Evolutionary conservation across 495 filamentous ascomycete genomes (phyloP), one percentile per base, ranked within the genome.

Genomic region (Xanthoparmelia taractica): DNA sequence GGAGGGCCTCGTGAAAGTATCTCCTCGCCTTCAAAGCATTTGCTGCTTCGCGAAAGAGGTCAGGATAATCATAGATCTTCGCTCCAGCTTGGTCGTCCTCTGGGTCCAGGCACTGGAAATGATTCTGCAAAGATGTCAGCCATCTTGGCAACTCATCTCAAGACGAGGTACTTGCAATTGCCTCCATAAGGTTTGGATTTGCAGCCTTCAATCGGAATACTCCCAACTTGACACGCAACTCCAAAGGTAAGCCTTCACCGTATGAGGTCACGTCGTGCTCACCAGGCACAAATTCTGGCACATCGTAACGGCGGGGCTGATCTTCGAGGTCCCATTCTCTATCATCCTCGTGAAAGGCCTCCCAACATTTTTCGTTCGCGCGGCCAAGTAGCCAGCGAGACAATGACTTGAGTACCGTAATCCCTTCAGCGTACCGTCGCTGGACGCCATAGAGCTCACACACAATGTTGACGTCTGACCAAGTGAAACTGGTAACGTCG

Each of bases 291-390:
- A 84, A 88, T 8, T 81, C 81, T 31, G 80, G 74, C 18, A 82
- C 75, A 37, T 84, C 79, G 41, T 76, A 77, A 45, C 84, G 77
- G 45, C 92, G 82, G 37, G 89, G 85, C 4, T 79, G 78, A 74
- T 92, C 84, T 34, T 85, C 81, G 5, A 81, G 66, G 69, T 98
- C 94, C 89, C 91, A 98, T 77, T 98, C 94, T 62, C 92, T 82
- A 73, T 98, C 94, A 70, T 97, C 91, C 10, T 83, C 78, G 11
- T 79, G 72, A 65, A 84, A 80, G n/a, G 80, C 70, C 60, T 96
- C 88, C 94, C 94, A 98, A 68, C 84, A 91, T 17, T 60, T 70
- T 69, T 97, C 95, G 20, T 80, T 76, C 38, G 78, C 76, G 33
- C 94, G 85, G 27, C 90, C 89, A 37, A 95, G 75, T 33, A 96